Evolutionary conservation across 495 filamentous ascomycete species (phyloP).

Genomic region (Podospora pseudopauciseta): DNA sequence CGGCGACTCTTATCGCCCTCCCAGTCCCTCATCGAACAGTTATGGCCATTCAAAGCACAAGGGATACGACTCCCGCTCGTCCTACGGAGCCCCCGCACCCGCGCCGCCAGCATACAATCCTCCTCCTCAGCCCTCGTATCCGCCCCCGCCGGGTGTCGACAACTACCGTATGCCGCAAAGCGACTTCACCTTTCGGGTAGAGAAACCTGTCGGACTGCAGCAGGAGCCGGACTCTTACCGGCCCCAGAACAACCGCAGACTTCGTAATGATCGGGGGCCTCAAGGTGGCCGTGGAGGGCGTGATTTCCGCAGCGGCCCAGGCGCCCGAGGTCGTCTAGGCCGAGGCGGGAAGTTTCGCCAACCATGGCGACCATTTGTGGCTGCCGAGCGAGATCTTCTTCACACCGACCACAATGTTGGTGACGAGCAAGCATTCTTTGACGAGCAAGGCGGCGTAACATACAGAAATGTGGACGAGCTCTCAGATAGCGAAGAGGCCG

Average conservation of each 20-base stretch:
- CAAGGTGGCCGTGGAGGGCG: not conserved
- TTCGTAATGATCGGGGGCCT: conserved; percentile 5
- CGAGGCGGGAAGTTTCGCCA: conserved; percentile 1
- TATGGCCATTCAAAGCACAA: conserved; percentile 14
- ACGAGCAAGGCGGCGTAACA: conserved; percentile 36
- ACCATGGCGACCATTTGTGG: conserved; percentile 24
- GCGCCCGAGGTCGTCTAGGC: not conserved
- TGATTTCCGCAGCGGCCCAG: not conserved
- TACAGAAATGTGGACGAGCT: conserved; percentile 55
- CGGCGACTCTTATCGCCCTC: not conserved
- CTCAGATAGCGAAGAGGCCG: conserved; percentile 69
- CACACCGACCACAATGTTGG: conserved; percentile 31
- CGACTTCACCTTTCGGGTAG: conserved; percentile 46
- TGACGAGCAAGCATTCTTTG: conserved; percentile 35
- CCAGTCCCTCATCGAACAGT: conserved; percentile 2
- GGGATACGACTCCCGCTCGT: conserved; percentile 7
- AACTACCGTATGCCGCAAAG: conserved; percentile 38
- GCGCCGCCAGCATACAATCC: not conserved
- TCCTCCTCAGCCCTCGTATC: conserved; percentile 6
- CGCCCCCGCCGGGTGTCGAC: conserved; percentile 9
- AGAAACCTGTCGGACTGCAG: conserved; percentile 38
- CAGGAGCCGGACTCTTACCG: conserved; percentile 28
- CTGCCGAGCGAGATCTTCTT: conserved; percentile 42
- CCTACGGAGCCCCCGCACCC: conserved; percentile 7
- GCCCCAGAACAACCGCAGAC: conserved; percentile 13